Evolutionary conservation across 345 rosid genomes (phyloP).

Genomic region (Hevea brasiliensis): DNA sequence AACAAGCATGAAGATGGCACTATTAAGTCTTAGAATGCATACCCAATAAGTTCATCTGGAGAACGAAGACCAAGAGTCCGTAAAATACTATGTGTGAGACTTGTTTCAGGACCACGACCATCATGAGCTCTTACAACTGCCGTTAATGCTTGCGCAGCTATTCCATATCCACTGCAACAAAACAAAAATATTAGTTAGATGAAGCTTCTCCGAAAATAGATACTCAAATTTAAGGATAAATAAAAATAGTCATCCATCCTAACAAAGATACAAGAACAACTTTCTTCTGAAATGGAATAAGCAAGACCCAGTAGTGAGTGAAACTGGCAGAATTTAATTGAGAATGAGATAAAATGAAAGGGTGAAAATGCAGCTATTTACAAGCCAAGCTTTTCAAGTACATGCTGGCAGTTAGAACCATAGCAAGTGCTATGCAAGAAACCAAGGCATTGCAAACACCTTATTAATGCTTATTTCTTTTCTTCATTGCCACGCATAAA

Average conservation of each 20-base stretch:
- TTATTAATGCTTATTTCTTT: neutral
- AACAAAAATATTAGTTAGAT: constrained; percentile 9
- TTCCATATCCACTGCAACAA: constrained; percentile 81
- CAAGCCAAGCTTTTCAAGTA: neutral
- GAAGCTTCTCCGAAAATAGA: neutral
- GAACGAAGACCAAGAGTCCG: constrained; percentile 69
- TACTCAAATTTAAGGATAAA: too few relatives aligned
- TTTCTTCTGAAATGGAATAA: too few relatives aligned
- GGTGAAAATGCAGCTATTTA: too few relatives aligned
- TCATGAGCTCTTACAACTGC: constrained; percentile 88
- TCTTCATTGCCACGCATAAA: neutral
- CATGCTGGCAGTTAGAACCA: neutral
- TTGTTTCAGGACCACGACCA: constrained; percentile 86
- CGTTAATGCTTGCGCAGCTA: constrained; percentile 89
- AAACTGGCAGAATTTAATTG: too few relatives aligned
- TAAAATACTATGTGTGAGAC: constrained; percentile 63
- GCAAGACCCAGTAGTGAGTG: too few relatives aligned
- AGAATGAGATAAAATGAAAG: too few relatives aligned
- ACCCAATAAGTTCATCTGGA: constrained; percentile 83
- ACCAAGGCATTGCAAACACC: neutral
- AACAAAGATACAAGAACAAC: too few relatives aligned
- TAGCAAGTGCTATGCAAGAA: neutral
- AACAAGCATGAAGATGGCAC: neutral
- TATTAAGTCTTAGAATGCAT: constrained; percentile 7
- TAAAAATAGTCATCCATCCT: too few relatives aligned